phyloP scores from a whole-genome alignment of 257 asterid genomes.

The Solanum neorickii region DNA sequence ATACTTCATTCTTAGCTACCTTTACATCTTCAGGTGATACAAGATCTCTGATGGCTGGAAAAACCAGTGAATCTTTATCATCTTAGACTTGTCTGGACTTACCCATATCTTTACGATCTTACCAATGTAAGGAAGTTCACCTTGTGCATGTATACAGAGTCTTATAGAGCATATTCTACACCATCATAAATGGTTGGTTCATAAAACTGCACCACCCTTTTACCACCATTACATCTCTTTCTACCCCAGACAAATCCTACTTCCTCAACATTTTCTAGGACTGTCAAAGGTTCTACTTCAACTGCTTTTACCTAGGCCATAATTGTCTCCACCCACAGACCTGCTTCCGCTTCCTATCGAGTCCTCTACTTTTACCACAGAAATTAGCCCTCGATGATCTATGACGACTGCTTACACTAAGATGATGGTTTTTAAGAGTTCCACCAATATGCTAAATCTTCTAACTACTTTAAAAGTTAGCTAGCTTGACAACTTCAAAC shows the following conservation, averaged over 20 bases:
- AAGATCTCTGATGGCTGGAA: conserved; percentile 62
- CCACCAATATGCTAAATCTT: background rate
- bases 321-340: background rate
- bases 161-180: conserved; percentile 41
- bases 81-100: conserved; percentile 20
- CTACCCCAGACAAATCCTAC: conserved; percentile 54
- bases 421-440: background rate
- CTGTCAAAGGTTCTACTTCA: background rate
- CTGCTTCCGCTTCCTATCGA: background rate
- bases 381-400: background rate
- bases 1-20: conserved; percentile 44
- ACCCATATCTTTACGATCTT: conserved; percentile 68
- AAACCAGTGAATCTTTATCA: conserved; percentile 73
- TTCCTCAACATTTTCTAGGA: conserved; percentile 16
- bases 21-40: conserved; percentile 21
- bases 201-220: conserved; percentile 38
- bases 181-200: conserved; percentile 49
- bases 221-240: conserved; percentile 41
- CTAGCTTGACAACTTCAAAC: background rate
- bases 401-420: background rate
- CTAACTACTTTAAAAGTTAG: background rate
- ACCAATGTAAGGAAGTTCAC: conserved; percentile 49
- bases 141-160: conserved; percentile 54
- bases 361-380: background rate
- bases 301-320: background rate